Conservation (phyloP, 768 basidiomycete species). For the Termitomyces sp. region DNA sequence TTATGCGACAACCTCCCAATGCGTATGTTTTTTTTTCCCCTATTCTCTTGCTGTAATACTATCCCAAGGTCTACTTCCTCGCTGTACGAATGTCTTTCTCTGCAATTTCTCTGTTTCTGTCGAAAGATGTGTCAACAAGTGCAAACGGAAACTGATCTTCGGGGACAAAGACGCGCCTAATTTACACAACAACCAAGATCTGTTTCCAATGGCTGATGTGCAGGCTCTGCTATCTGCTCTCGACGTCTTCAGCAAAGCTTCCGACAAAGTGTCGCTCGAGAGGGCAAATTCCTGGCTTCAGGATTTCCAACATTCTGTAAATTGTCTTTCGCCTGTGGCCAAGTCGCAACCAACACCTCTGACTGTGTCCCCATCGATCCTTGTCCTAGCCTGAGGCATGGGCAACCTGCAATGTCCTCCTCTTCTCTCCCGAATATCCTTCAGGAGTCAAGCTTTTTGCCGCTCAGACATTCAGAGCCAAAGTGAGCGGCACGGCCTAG, state of each 20-base stretch:
- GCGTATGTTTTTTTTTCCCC: not conserved
- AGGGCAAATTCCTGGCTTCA: constrained; percentile 93
- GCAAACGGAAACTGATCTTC: constrained; percentile 21
- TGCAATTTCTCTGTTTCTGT: not conserved
- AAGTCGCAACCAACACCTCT: constrained; percentile 58
- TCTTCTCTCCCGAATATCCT: constrained; percentile 75
- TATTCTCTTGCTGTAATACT: not conserved
- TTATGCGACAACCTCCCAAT: not conserved
- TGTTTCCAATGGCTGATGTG: constrained; percentile 54
- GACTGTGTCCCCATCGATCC: constrained; percentile 53
- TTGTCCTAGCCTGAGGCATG: constrained; percentile 91
- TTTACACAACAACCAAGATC: constrained; percentile 10
- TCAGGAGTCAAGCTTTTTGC: constrained; percentile 85
- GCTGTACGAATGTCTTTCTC: not conserved
- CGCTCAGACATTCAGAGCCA: constrained; percentile 92
- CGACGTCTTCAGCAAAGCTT: constrained; percentile 72
- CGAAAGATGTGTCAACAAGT: constrained; percentile 25
- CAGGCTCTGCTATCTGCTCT: constrained; percentile 72
- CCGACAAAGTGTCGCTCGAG: constrained; percentile 79
- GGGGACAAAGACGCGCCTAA: constrained; percentile 7
- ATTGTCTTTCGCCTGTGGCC: constrained; percentile 72
- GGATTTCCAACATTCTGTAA: constrained; percentile 99
- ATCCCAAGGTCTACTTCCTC: not conserved
- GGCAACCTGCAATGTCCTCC: constrained; percentile 89
- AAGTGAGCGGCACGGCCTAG: constrained; percentile 48